Conservation (phyloP, 176 grass and related monocot species). For the Carex myosuroides region DNA sequence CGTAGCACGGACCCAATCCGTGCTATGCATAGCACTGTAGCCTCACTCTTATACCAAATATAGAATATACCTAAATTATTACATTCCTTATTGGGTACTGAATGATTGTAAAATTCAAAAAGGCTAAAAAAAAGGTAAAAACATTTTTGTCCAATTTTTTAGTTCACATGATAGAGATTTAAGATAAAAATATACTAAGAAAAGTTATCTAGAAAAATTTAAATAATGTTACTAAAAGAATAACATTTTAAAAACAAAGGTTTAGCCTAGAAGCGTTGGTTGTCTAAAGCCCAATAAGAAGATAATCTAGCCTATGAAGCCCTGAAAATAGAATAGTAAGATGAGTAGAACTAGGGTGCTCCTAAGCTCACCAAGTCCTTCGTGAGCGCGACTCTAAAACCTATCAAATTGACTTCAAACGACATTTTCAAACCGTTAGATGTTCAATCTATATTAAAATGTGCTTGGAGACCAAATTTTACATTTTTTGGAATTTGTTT, state of each 20-base stretch:
- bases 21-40: too few species aligned
- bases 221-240: not conserved
- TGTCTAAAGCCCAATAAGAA: not conserved
- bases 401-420: too few species aligned
- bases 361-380: too few species aligned
- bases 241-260: not conserved
- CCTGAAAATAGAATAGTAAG: too few species aligned
- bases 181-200: not conserved
- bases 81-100: not conserved
- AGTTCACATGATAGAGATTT: not conserved
- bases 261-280: not conserved
- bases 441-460: too few species aligned
- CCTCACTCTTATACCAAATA: not conserved
- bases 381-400: too few species aligned
- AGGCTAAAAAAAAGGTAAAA: not conserved
- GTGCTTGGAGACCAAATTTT: too few species aligned
- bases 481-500: too few species aligned
- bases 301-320: too few species aligned
- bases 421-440: too few species aligned
- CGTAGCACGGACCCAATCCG: too few species aligned
- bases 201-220: not conserved
- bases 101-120: not conserved
- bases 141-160: not conserved
- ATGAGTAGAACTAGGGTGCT: too few species aligned
- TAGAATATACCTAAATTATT: not conserved